A percentile compares a stretch with the other conserved stretches of the same genome.
Evolutionary conservation across 2,329 filamentous ascomycete genomes (phyloP).

Genomic region (Aureobasidium uvarum): DNA sequence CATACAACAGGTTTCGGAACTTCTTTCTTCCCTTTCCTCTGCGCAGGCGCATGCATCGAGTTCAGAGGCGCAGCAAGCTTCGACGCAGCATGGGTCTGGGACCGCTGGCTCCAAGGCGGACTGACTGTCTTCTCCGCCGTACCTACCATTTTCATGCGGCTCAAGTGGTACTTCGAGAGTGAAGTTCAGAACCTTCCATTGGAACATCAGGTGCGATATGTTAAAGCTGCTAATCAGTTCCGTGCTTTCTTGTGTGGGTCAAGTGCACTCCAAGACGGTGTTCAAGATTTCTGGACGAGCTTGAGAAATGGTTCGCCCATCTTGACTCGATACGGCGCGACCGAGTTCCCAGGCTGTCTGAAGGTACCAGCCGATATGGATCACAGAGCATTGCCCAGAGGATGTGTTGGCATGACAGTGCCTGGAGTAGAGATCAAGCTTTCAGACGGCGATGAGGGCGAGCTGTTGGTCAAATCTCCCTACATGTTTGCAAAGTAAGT

Average conservation of each 20-base stretch:
- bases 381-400: constrained; percentile 39
- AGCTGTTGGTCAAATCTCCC: constrained; percentile 45
- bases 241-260: constrained; percentile 49
- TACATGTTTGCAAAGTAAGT: constrained; percentile 41
- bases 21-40: constrained; percentile 49
- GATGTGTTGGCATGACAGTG: constrained; percentile 49
- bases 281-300: constrained; percentile 53
- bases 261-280: constrained; percentile 50
- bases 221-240: constrained; percentile 45
- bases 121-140: constrained; percentile 53
- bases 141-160: constrained; percentile 52
- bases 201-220: constrained; percentile 39
- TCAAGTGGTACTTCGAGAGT: constrained; percentile 48
- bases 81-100: constrained; percentile 47
- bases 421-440: constrained; percentile 50
- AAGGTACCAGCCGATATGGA: constrained; percentile 45
- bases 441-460: constrained; percentile 49
- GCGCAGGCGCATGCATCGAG: constrained; percentile 50
- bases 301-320: constrained; percentile 42
- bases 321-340: constrained; percentile 52
- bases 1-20: constrained; percentile 54
- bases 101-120: constrained; percentile 45
- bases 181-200: constrained; percentile 37
- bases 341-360: constrained; percentile 52
- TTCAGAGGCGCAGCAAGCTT: constrained; percentile 47